Base-by-base conservation (phyloP, 2,329 filamentous ascomycete species). In the Pseudocercospora macadamiae region DNA sequence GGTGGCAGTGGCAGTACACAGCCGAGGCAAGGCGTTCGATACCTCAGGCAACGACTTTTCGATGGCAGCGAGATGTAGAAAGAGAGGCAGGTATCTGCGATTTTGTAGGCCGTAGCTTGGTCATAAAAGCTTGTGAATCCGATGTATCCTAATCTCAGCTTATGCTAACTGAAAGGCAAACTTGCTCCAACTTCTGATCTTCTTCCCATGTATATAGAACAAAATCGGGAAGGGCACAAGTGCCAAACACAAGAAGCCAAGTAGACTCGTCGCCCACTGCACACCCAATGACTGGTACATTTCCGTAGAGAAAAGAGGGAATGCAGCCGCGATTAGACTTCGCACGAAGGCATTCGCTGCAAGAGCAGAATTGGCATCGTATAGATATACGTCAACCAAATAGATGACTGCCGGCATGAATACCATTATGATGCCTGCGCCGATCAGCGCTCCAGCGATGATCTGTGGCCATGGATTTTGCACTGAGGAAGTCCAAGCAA, bases 401-500 rank as follows among this genome's bases (percentile, higher is more conserved):
- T 80, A 81, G 59, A 76, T 77, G 36, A 79, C 60, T 1, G 73
- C 76, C 19, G 76, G 74, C 60, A 79, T 68, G 70, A 80, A 80
- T 42, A 80, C 76, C 64, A 80, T 69, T n/a, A 79, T 61, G 52
- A 79, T 73, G 19, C 77, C 69, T 18, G 55, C 36, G 8, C 79
- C 79, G 39, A 79, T 77, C 7, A 73, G 73, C 4, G 75, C 69
- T 4, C 76, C 75, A 1, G 75, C 70, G 2, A 79, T 59, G 21
- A 79, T 74, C 59, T 79, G 77, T 9, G 76, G 74, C 74, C 75
- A 78, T 2, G 67, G 59, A 19, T 54, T 71, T 9, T 87, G 74
- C 4, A 72, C 71, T 0, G 73, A 77, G 61, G 83, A 84, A 0
- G 86, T 88, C 86, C 86, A 89, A 2, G 85, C 86, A 65, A 88